A percentile compares a stretch with the other conserved stretches of the same genome.
phyloP scores from a whole-genome alignment of 768 basidiomycete genomes.

The Plicaturopsis crispa region DNA sequence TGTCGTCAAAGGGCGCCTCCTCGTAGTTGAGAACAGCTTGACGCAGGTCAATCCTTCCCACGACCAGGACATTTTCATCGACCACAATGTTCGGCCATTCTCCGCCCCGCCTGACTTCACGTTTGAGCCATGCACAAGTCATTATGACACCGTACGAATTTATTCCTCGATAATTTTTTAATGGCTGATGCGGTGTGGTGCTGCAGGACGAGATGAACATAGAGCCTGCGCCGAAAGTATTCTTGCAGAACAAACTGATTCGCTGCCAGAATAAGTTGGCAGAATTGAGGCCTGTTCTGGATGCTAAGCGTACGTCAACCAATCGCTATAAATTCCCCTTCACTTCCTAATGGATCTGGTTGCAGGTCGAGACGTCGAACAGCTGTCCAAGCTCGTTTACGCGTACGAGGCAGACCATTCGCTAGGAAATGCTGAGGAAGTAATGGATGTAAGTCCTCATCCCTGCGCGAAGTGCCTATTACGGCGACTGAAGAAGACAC shows the following conservation, averaged over 20 bases:
- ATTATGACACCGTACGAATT: conserved; percentile 62
- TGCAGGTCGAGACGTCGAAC: conserved; percentile 48
- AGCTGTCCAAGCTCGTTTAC: conserved; percentile 36
- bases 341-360: conserved; percentile 5
- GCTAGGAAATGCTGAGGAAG: conserved; percentile 50
- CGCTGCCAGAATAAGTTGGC: conserved; percentile 52
- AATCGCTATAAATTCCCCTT: not conserved
- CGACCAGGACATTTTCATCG: conserved; percentile 69
- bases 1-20: conserved; percentile 41
- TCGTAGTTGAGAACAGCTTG: conserved; percentile 39
- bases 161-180: conserved; percentile 1
- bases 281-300: conserved; percentile 51
- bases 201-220: conserved; percentile 52
- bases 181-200: not conserved
- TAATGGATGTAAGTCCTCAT: conserved; percentile 41
- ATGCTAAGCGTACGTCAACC: conserved; percentile 48
- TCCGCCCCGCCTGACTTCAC: conserved; percentile 55
- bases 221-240: conserved; percentile 66
- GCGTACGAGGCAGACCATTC: conserved; percentile 40
- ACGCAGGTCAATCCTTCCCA: conserved; percentile 42
- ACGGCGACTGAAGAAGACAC: conserved; percentile 15
- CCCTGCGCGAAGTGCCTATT: conserved; percentile 2
- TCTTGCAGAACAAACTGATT: conserved; percentile 72
- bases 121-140: conserved; percentile 67
- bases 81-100: conserved; percentile 65